Evolutionary conservation across 2,329 filamentous ascomycete species (phyloP).

Genomic region (Talaromyces verruculosus): DNA sequence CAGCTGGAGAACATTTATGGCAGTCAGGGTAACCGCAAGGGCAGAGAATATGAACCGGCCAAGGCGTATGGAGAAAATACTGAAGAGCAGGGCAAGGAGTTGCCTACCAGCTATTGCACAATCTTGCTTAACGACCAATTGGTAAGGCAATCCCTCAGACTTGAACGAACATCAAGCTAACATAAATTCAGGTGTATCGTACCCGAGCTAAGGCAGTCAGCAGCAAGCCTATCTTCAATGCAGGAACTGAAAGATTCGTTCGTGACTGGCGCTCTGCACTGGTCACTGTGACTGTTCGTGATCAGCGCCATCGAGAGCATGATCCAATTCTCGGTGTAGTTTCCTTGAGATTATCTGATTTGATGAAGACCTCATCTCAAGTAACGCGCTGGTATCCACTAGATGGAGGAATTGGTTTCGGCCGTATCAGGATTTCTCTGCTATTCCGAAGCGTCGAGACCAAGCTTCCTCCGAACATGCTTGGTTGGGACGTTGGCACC

Average conservation of each 20-base stretch:
- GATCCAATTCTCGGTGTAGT: slow-evolving; percentile 93
- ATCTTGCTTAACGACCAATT: slow-evolving; percentile 86
- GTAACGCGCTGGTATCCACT: slow-evolving; percentile 93
- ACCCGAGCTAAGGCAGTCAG: slow-evolving; percentile 93
- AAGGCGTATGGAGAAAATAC: slow-evolving; percentile 80
- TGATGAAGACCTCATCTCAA: slow-evolving; percentile 85
- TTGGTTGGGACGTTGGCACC: slow-evolving; percentile 94
- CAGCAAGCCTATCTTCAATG: slow-evolving; percentile 95
- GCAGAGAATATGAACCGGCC: slow-evolving; percentile 84
- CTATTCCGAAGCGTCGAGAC: slow-evolving; percentile 89
- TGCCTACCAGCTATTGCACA: slow-evolving; percentile 92
- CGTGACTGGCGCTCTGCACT: slow-evolving; percentile 89
- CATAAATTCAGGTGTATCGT: slow-evolving; percentile 65
- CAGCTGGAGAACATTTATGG: slow-evolving; percentile 91
- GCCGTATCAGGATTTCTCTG: slow-evolving; percentile 81
- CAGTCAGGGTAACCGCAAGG: slow-evolving; percentile 75
- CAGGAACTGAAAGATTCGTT: slow-evolving; percentile 88
- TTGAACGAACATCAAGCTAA: not conserved
- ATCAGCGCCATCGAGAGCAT: slow-evolving; percentile 85
- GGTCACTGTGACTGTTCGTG: slow-evolving; percentile 83
- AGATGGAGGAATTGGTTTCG: slow-evolving; percentile 89
- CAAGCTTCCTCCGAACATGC: slow-evolving; percentile 75
- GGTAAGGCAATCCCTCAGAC: slow-evolving; percentile 41
- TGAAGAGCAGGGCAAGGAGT: slow-evolving; percentile 74
- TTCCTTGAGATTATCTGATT: slow-evolving; percentile 79